Base-by-base conservation (phyloP, 1,139 yeast species). In the Meyerozyma sp. region DNA sequence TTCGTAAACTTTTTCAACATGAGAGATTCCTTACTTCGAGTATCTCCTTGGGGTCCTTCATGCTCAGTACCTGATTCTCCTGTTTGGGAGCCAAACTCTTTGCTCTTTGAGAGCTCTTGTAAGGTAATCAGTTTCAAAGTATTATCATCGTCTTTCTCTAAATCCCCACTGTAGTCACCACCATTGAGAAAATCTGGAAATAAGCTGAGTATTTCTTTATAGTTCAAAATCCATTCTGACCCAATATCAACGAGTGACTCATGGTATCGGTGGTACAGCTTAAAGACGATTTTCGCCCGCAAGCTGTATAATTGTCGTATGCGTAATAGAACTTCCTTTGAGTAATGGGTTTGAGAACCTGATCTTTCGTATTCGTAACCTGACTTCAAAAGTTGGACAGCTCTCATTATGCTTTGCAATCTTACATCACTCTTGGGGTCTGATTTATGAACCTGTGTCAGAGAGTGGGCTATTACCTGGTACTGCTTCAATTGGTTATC, bases 121-220 rank as follows among this genome's bases (percentile, higher is more conserved):
- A 20, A 23, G 8, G 37, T 20, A 10, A 34, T 20, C 37, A n/a
- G 26, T 20, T 21, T 34, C 14, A 34, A 11, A 13, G n/a, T 11
- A 9, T 34, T 34, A 11, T 34, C 26, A 10, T 34, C 37, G 20
- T 21, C 16, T n/a, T 34, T 21, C 14, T 34, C 37, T 5, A 8
- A 10, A 20, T 34, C 26, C 6, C 14, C 26, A 21, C 11, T 9
- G n/a, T 8, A 11, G 14, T 26, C 23, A 11, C 36, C 41, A 1
- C 66, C 69, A 52, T 66, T 66, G 21, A 73, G 47, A 47, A 67
- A 73, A 38, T 64, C 69, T 0, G 78, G 78, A 46, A 71, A 73
- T 27, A 72, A 49, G 2, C 53, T 52, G 13, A 73, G 55, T 1
- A 72, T 60, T 39, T 68, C 74, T 18, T 57, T 53, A 40, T 62